Evolutionary conservation across 495 filamentous ascomycete species (phyloP).

Genomic region (Talaromyces liani): DNA sequence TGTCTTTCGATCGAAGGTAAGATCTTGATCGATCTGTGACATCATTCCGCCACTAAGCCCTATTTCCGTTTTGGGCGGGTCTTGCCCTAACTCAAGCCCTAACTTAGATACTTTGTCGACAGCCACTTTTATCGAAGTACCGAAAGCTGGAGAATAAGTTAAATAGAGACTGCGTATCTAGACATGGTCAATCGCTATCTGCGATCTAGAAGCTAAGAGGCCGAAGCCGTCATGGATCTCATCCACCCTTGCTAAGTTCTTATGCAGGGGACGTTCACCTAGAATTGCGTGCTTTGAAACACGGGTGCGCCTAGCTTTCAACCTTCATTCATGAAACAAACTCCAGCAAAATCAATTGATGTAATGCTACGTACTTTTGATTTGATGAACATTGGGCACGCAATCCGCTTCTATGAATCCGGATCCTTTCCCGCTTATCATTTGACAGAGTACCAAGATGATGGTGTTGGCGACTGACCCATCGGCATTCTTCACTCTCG

Average conservation of each 20-base stretch:
- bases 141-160: background rate
- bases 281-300: background rate
- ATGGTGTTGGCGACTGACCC: background rate
- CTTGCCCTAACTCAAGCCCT: background rate
- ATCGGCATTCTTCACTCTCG: slow-evolving; percentile 9
- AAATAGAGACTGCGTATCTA: background rate
- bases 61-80: background rate
- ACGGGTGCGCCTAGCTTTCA: no score
- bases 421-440: background rate
- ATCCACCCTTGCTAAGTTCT: background rate
- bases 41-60: background rate
- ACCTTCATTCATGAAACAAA: no score
- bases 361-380: no score
- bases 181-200: background rate
- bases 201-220: background rate
- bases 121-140: no score
- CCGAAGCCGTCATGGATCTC: background rate
- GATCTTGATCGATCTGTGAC: slow-evolving; percentile 2
- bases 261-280: background rate
- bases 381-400: background rate
- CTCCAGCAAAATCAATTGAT: no score
- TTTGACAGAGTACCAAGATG: no score
- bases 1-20: slow-evolving; percentile 2
- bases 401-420: background rate
- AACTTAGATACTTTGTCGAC: background rate